phyloP scores from a whole-genome alignment of 495 filamentous ascomycete genomes.

The Annulohypoxylon maeteangense region DNA sequence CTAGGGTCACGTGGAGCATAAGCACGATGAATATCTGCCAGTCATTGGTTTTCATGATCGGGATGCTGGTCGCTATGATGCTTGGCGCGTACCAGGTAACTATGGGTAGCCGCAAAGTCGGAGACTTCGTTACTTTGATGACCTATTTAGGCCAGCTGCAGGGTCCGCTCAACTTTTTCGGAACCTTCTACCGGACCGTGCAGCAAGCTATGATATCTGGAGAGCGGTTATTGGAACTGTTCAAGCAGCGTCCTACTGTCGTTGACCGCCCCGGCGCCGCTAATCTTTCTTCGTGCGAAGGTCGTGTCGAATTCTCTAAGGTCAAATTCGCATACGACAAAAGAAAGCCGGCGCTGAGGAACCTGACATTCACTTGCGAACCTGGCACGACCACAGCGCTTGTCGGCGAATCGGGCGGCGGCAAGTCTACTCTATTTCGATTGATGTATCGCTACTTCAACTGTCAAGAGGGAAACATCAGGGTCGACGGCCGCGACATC shows the following conservation, averaged over 20 bases:
- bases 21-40: conserved; percentile 95
- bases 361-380: conserved; percentile 80
- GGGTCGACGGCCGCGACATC: conserved; percentile 85
- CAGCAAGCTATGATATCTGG: conserved; percentile 97
- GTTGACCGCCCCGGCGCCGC: conserved; percentile 66
- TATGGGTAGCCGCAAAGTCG: conserved; percentile 73
- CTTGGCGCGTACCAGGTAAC: conserved; percentile 90
- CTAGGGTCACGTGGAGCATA: conserved; percentile 85
- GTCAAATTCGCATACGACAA: conserved; percentile 92
- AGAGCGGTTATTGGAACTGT: conserved; percentile 92
- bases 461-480: conserved; percentile 76
- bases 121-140: conserved; percentile 81
- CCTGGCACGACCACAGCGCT: conserved; percentile 95
- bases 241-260: conserved; percentile 89
- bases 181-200: conserved; percentile 95
- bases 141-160: conserved; percentile 94
- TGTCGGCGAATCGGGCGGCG: conserved; percentile 95
- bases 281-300: conserved; percentile 72
- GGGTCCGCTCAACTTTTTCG: conserved; percentile 95
- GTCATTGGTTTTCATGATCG: conserved; percentile 92
- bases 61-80: conserved; percentile 84
- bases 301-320: conserved; percentile 84
- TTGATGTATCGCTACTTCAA: conserved; percentile 97
- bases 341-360: conserved; percentile 85
- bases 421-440: conserved; percentile 97